Base-by-base conservation (phyloP, 148 eudicot genomes). In the Nyssa sinensis region DNA sequence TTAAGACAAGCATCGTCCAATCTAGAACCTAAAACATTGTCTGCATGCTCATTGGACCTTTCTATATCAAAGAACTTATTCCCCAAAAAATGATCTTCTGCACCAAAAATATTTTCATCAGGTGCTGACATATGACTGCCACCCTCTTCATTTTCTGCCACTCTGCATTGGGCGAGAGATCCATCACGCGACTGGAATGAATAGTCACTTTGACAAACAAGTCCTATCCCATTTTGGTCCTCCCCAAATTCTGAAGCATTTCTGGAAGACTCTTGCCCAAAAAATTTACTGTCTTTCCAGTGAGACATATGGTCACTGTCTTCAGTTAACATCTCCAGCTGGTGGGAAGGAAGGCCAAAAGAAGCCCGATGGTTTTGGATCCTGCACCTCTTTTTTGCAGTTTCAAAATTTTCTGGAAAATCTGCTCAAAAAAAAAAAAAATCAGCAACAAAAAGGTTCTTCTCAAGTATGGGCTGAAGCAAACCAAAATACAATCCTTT, bases 341-440 rank as follows among this genome's bases (percentile, higher is more conserved):
- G 73, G 64, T 77, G 66, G 11, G 76, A 67, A 60, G 74, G 62
- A 71, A 67, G 63, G 47, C 51, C 76, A 70, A 62, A 32, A 60
- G 82, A 62, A 77, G 67, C 66, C 67, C 70, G 65, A 62, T 59
- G 69, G 55, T 74, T 79, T 69, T 79, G 77, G 59, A 69, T 72
- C 85, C 64, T 75, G 78, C 84, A 74, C 81, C 87, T 84, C 79
- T 91, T 90, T 63, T 77, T 82, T 34, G 83, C 63, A 66, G 34
- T 65, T 80, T 72, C 76, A 78, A 72, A 72, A 31, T 76, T 69
- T 37, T 39, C 82, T 57, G 81, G 79, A 80, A 77, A 73, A 86
- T 78, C 88, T 88, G 82, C 41, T 44, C 32, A 76, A 67, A 62
- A 21, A 72, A 69, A 3, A 37, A 37, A 37, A 3, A 37, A 37